A percentile compares a stretch with the other conserved stretches of the same genome.
These are phyloP conservation scores for Glarea lozoyensis DNA, from an alignment of 495 filamentous ascomycete species.

Conservation along the genomic window DNA sequence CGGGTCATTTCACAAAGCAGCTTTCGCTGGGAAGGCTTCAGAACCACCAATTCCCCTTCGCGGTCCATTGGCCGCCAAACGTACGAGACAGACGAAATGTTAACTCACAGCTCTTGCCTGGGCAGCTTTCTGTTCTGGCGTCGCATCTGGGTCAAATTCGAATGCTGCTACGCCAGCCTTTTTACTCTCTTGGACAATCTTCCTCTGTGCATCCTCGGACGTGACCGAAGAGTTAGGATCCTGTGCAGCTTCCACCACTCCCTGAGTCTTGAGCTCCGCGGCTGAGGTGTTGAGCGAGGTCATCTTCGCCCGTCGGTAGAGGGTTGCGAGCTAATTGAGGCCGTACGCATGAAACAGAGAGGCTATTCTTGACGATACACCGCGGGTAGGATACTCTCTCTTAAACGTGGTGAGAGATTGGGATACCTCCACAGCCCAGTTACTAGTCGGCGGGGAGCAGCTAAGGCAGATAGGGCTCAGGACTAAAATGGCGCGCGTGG, in stretches of 20 bases:
- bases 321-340: conserved; percentile 12
- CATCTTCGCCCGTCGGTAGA: conserved; percentile 1
- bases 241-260: conserved; percentile 58
- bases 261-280: conserved; percentile 69
- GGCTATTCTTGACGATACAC: too few species aligned
- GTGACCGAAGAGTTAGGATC: conserved; percentile 60
- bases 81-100: background rate
- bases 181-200: conserved; percentile 63
- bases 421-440: too few species aligned
- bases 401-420: too few species aligned
- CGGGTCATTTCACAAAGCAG: too few species aligned
- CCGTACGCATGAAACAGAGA: too few species aligned
- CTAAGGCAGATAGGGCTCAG: too few species aligned
- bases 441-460: too few species aligned
- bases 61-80: too few species aligned
- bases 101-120: conserved; percentile 65
- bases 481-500: too few species aligned
- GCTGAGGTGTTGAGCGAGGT: conserved; percentile 12
- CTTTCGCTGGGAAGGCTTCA: conserved; percentile 6
- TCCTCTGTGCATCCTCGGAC: conserved; percentile 60
- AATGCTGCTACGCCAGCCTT: conserved; percentile 70
- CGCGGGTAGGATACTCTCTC: too few species aligned
- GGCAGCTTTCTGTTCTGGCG: conserved; percentile 72
- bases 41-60: too few species aligned
- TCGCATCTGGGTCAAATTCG: conserved; percentile 81